Base-by-base conservation (phyloP, 169 alveolate species). In the Sarcocystis neurona region DNA sequence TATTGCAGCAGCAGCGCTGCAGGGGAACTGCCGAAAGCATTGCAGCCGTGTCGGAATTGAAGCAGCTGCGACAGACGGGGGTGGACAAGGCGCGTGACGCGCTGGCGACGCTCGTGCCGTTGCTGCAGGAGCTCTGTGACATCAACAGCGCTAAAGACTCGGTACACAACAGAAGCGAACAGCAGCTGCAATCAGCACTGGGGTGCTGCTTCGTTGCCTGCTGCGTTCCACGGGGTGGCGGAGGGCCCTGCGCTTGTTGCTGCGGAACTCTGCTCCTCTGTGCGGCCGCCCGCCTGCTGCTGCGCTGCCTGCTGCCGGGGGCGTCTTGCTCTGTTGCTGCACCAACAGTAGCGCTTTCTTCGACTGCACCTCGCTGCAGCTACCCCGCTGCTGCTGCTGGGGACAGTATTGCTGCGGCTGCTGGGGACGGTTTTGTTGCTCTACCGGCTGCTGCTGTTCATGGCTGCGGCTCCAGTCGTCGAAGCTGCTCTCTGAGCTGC, bases 211-310 rank as follows among this genome's bases (percentile, higher is more conserved):
- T 53, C 20, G 63, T 10, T 53, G 20, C 63, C 20, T 10, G 63
- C 30, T 10, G 63, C 63, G 63, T 53, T 48, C 87, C 87, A 79
- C 50, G 77, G 47, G 6, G 30, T 50, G 47, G 4, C 37, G n/a
- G 41, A 72, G 48, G 87, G 56, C 56, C 77, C 87, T 53, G 75
- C 87, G 3, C 77, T 56, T 30, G 87, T 56, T 50, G 87, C 87
- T 48, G 72, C 87, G 27, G 87, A 46, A 53, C 50, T 41, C 37
- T 47, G 12, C 32, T 2, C 53, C 44, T 47, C 53, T 39, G 66
- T 32, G 41, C 8, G 30, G 77, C 27, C 53, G 27, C 18, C 37
- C 34, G 23, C 56, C 87, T 0, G 87, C 53, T 32, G 34, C 72
- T 10, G 34, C 74, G 4, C 75, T 47, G n/a, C 48, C 60, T 32